Conservation (phyloP, 176 grass and related monocot species). For the Coix lacrymajobi region DNA sequence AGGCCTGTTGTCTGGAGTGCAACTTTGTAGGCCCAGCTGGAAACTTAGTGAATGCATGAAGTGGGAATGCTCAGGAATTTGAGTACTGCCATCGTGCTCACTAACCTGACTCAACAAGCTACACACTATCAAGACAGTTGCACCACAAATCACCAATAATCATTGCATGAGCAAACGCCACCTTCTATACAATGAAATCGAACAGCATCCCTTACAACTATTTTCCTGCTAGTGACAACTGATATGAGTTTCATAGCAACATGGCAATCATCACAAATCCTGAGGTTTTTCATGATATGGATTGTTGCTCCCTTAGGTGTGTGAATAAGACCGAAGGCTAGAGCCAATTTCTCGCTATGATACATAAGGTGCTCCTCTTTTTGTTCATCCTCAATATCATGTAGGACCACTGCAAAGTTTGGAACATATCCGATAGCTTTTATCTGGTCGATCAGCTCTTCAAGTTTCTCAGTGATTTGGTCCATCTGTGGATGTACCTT, state of each 20-base stretch:
- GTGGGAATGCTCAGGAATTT: neutral
- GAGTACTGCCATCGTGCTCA: neutral
- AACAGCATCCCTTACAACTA: slow-evolving; percentile 69
- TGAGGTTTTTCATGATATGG: slow-evolving; percentile 63
- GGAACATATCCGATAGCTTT: slow-evolving; percentile 64
- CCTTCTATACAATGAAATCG: slow-evolving; percentile 66
- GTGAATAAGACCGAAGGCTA: slow-evolving; percentile 56
- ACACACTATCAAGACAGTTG: neutral
- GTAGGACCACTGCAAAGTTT: slow-evolving; percentile 49
- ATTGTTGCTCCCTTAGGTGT: slow-evolving; percentile 46
- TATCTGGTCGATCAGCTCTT: slow-evolving; percentile 60
- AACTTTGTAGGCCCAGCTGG: neutral
- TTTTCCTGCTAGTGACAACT: slow-evolving; percentile 38
- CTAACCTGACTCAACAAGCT: neutral
- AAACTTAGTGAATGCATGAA: neutral
- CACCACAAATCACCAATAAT: slow-evolving; percentile 53
- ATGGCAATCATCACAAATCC: slow-evolving; percentile 85
- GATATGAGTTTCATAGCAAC: slow-evolving; percentile 68
- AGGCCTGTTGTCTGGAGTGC: neutral
- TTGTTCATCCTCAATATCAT: slow-evolving; percentile 81
- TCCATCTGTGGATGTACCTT: slow-evolving; percentile 46
- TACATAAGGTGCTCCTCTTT: slow-evolving; percentile 80
- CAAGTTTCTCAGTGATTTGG: slow-evolving; percentile 55
- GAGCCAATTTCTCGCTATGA: slow-evolving; percentile 70
- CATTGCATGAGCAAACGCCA: slow-evolving; percentile 64